Conservation (phyloP, 1,284 basidiomycete genomes). For the Sporisorium exsertum region DNA sequence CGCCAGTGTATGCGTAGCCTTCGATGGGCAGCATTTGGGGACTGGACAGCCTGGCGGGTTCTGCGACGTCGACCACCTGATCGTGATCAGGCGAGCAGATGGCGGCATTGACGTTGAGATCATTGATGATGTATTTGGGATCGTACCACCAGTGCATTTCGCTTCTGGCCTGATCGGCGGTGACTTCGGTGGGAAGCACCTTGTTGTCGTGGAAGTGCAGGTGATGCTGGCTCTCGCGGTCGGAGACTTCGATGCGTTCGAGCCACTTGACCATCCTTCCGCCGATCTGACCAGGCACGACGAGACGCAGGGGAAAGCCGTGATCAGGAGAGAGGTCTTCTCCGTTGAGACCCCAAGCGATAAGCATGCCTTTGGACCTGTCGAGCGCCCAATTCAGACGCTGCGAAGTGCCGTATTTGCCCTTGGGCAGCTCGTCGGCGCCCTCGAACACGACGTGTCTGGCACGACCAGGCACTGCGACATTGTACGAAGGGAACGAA, state of each 20-base stretch:
- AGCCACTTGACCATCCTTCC: slow-evolving; percentile 75
- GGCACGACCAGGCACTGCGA: slow-evolving; percentile 66
- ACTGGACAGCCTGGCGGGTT: not conserved
- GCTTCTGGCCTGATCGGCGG: slow-evolving; percentile 74
- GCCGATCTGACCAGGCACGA: slow-evolving; percentile 78
- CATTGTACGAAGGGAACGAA: slow-evolving; percentile 62
- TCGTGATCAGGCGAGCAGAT: slow-evolving; percentile 76
- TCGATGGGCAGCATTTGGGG: slow-evolving; percentile 57
- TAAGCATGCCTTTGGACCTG: slow-evolving; percentile 74
- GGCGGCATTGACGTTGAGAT: slow-evolving; percentile 77
- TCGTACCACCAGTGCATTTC: slow-evolving; percentile 78
- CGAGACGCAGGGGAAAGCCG: slow-evolving; percentile 76
- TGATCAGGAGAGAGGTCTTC: slow-evolving; percentile 74
- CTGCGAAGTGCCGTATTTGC: slow-evolving; percentile 78
- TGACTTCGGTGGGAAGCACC: slow-evolving; percentile 75
- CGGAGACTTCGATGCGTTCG: slow-evolving; percentile 74
- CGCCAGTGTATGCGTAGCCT: slow-evolving; percentile 79
- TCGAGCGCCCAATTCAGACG: slow-evolving; percentile 73
- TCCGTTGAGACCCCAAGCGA: slow-evolving; percentile 77
- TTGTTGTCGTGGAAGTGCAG: slow-evolving; percentile 74
- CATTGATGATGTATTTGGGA: slow-evolving; percentile 73
- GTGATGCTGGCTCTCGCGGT: slow-evolving; percentile 74
- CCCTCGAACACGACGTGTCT: slow-evolving; percentile 78
- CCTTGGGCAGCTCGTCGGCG: slow-evolving; percentile 75
- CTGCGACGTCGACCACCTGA: slow-evolving; percentile 71